Evolutionary conservation across 352 stramenopile species (phyloP), one percentile per base, ranked within the genome.

Genomic region (Phytophthora citrophthora): DNA sequence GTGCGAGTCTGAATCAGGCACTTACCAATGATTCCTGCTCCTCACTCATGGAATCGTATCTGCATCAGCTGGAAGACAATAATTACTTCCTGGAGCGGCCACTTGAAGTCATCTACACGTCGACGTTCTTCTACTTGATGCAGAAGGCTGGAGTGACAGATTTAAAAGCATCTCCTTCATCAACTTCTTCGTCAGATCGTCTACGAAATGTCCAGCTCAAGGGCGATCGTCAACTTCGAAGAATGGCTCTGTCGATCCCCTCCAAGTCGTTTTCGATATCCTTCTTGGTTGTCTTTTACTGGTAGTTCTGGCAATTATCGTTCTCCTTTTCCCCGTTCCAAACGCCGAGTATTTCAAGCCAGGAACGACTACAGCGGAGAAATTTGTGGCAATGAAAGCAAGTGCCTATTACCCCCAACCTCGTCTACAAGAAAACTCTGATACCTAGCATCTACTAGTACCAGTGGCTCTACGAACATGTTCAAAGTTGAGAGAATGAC

Each of bases 11-110:
- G 3, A 63, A 61, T 48, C 16, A 75, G 34, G 59, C 31, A 4
- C 60, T 86, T 10, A 20, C 13, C 1, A 56, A 61, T 11, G 41
- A 64, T 20, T 23, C 51, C 1, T 85, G 73, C 62, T 85, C 76
- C 5, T 68, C 72, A 15, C 53, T 82, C 12, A 76, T 82, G 47
- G 72, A 85, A 31, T 76, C 76, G 47, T 85, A 82, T 61, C 29
- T 82, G n/a, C 23, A 40, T 8, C 74, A 81, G 23, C 12, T 81
- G 5, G 16, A 64, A 12, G 48, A 67, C 23, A 85, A 85, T 53
- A 53, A 77, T 23, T 86, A 77, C 45, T 72, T 64, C 36, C n/a
- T 86, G 9, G 64, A 82, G 20, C 41, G 47, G 0, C 73, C 76
- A 2, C 39, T 83, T 20, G 67, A 82, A 18, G 38, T 71, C 15